A percentile compares a stretch with the other conserved stretches of the same genome.
These are phyloP conservation scores for Rhizophagus clarus DNA, from an alignment of 192 early-diverging fungal species.

Conservation along the genomic window DNA sequence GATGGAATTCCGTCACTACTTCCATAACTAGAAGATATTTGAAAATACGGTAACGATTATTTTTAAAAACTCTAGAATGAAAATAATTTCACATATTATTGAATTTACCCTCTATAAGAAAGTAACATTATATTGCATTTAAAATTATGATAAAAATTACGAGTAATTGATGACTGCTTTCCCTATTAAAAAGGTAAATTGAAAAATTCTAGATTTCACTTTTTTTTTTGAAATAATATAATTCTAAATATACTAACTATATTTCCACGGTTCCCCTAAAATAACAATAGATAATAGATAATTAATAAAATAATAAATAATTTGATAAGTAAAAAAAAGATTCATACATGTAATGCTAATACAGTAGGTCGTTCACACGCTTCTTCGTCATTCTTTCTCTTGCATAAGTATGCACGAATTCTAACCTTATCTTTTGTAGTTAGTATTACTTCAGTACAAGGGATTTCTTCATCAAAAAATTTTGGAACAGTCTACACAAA, in stretches of 20 bases:
- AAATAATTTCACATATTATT: not conserved
- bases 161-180: slow-evolving; percentile 89
- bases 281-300: not conserved
- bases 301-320: not conserved
- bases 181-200: slow-evolving; percentile 57
- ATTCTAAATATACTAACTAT: slow-evolving; percentile 55
- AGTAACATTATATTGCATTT: slow-evolving; percentile 92
- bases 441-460: slow-evolving; percentile 60
- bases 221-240: not conserved
- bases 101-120: slow-evolving; percentile 87
- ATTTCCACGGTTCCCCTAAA: slow-evolving; percentile 92
- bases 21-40: slow-evolving; percentile 65
- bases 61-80: too few relatives aligned
- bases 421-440: slow-evolving; percentile 80
- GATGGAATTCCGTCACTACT: slow-evolving; percentile 80
- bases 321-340: not conserved
- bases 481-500: slow-evolving; percentile 47
- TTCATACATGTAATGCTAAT: slow-evolving; percentile 77
- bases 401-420: slow-evolving; percentile 80
- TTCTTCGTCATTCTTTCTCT: slow-evolving; percentile 47
- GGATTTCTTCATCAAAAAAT: slow-evolving; percentile 65
- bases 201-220: not conserved
- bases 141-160: slow-evolving; percentile 64
- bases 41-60: not conserved
- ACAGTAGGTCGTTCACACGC: slow-evolving; percentile 71